Evolutionary conservation across 2,329 filamentous ascomycete species (phyloP).

Genomic region (Shiraia bambusicola): DNA sequence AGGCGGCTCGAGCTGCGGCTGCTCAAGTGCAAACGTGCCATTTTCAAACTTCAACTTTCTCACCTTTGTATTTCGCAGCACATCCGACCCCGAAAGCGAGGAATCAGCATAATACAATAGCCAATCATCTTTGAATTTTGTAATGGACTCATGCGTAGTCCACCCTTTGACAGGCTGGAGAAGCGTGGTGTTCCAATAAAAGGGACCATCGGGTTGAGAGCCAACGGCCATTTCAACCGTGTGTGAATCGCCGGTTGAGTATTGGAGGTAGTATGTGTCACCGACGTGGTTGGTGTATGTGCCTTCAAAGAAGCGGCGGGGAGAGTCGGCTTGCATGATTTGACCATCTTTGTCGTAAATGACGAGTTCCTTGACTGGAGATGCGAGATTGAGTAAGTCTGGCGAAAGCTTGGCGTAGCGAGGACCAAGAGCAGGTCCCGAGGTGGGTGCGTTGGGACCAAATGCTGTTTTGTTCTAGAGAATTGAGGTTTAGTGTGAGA

Average conservation of each 20-base stretch:
- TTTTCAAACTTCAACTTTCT: conserved; percentile 6
- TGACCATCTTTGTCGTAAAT: conserved; percentile 64
- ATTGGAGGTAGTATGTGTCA: conserved; percentile 70
- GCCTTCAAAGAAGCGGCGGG: conserved; percentile 74
- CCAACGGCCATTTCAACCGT: conserved; percentile 68
- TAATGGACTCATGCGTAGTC: conserved; percentile 78
- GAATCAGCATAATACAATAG: conserved; percentile 76
- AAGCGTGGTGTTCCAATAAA: conserved; percentile 68
- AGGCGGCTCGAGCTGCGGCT: conserved; percentile 4
- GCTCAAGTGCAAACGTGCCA: conserved; percentile 5
- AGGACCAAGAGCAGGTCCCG: conserved; percentile 60
- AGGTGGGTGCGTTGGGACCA: conserved; percentile 5
- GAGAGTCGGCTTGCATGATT: conserved; percentile 66
- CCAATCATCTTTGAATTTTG: conserved; percentile 68
- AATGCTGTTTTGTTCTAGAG: conserved; percentile 13
- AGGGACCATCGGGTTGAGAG: conserved; percentile 65
- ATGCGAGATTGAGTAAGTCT: conserved; percentile 65
- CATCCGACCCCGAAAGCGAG: conserved; percentile 54
- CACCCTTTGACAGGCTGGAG: conserved; percentile 74
- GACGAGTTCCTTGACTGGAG: conserved; percentile 57
- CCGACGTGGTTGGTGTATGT: conserved; percentile 73
- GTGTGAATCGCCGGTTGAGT: conserved; percentile 76
- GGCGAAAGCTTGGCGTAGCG: conserved; percentile 62
- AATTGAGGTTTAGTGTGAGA: too few relatives aligned
- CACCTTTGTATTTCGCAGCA: conserved; percentile 7